Conservation (phyloP, 176 grass and related monocot genomes). For the Rhynchospora pubera region DNA sequence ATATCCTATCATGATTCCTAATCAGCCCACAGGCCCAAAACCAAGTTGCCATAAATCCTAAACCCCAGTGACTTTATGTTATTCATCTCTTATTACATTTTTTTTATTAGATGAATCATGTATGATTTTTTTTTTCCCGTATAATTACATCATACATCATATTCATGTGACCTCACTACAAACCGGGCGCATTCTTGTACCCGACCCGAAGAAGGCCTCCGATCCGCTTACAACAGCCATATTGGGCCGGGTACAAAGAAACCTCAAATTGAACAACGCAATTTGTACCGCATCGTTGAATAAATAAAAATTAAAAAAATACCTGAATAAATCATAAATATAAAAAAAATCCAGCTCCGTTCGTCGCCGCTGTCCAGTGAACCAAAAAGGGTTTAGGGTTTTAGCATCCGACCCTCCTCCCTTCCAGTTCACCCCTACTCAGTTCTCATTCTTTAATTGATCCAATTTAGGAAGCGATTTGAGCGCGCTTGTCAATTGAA, state of each 20-base stretch:
- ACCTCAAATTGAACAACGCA: background rate
- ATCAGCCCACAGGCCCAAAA: background rate
- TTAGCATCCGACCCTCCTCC: constrained; percentile 20
- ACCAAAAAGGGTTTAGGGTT: constrained; percentile 37
- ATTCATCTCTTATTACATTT: background rate
- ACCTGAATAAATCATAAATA: no score
- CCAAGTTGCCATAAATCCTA: background rate
- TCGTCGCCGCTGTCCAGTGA: background rate
- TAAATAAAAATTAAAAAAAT: no score
- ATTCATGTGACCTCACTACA: no score
- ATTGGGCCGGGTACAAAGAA: background rate
- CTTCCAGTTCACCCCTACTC: background rate
- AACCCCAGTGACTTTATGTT: background rate
- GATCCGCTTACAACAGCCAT: no score
- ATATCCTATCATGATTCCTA: no score
- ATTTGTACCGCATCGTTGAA: no score
- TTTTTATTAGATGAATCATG: no score
- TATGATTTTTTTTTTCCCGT: no score
- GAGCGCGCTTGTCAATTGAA: background rate
- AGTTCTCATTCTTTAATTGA: background rate
- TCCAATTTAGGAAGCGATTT: background rate
- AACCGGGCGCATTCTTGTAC: background rate
- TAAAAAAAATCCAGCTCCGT: background rate
- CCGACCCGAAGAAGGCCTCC: background rate
- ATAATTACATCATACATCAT: no score